Conservation (phyloP, 371 early-diverging fungal genomes). For the Spiromyces aspiralis region DNA sequence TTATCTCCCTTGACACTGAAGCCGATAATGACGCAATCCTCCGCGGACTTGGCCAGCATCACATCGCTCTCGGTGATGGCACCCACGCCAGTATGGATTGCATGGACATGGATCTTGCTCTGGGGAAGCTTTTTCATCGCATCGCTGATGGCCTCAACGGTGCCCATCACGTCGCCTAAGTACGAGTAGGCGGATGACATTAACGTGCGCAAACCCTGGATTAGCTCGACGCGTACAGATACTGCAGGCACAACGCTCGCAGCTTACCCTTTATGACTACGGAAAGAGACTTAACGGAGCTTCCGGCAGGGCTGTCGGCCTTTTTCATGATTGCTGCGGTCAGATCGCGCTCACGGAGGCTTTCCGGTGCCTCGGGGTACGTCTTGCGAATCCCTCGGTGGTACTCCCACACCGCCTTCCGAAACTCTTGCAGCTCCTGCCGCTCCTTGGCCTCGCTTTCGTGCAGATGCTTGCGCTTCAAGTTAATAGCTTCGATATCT, state of each 20-base stretch:
- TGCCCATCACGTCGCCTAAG: constrained; percentile 75
- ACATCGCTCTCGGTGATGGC: constrained; percentile 65
- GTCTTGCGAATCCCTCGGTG: constrained; percentile 43
- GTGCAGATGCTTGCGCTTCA: constrained; percentile 40
- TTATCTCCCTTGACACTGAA: constrained; percentile 80
- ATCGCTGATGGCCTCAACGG: constrained; percentile 76
- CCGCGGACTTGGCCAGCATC: constrained; percentile 44
- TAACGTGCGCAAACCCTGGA: no score
- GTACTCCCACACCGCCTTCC: constrained; percentile 48
- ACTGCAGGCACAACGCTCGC: no score
- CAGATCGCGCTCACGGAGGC: constrained; percentile 15
- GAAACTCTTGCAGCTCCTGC: constrained; percentile 34
- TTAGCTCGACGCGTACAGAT: no score
- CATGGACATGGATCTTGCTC: constrained; percentile 53
- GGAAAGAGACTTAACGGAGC: no score
- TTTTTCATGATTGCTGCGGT: neutral
- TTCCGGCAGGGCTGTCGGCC: neutral
- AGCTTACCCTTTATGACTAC: no score
- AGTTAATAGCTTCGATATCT: constrained; percentile 59
- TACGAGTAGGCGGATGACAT: neutral
- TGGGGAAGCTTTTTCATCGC: constrained; percentile 58
- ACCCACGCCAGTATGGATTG: constrained; percentile 71
- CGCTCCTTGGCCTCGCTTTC: constrained; percentile 47
- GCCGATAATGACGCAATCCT: constrained; percentile 44
- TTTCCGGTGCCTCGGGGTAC: constrained; percentile 33